These are phyloP conservation scores for Talaromyces sp. DNA, from an alignment of 2,329 filamentous ascomycete species.

Conservation along the genomic window DNA sequence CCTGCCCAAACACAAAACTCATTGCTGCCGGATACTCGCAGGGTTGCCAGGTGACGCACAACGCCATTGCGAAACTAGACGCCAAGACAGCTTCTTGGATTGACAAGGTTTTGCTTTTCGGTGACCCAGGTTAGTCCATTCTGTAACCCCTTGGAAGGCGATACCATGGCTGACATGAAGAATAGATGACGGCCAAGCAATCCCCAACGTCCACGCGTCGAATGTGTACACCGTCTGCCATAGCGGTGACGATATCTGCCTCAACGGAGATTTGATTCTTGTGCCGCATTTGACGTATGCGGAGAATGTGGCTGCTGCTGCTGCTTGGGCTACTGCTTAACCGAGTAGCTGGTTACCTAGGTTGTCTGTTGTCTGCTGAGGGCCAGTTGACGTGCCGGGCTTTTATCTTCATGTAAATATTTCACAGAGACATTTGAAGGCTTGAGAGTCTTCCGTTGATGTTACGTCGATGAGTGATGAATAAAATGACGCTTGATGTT, in stretches of 20 bases:
- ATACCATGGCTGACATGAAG: background rate
- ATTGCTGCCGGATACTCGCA: slow-evolving; percentile 23
- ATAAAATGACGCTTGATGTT: background rate
- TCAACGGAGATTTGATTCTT: slow-evolving; percentile 21
- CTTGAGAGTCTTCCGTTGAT: background rate
- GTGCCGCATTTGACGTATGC: slow-evolving; percentile 23
- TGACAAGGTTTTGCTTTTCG: slow-evolving; percentile 22
- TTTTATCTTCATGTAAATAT: background rate
- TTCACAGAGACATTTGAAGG: background rate
- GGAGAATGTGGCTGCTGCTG: slow-evolving; percentile 19
- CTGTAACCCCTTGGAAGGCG: background rate
- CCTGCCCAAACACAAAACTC: slow-evolving; percentile 23
- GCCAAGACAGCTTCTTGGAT: slow-evolving; percentile 20
- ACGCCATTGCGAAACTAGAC: slow-evolving; percentile 19
- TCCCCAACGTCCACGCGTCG: slow-evolving; percentile 17
- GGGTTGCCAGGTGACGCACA: slow-evolving; percentile 22
- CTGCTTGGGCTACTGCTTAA: slow-evolving; percentile 15
- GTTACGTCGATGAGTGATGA: background rate
- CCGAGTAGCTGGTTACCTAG: background rate
- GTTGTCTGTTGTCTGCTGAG: background rate
- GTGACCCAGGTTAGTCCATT: slow-evolving; percentile 19
- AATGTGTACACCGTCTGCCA: slow-evolving; percentile 22
- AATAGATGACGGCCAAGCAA: slow-evolving; percentile 14
- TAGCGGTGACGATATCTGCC: slow-evolving; percentile 21
- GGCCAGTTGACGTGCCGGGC: background rate